Conservation (phyloP, 225 moss, liverwort and hornwort genomes). For the Thuidium tamariscinum region DNA sequence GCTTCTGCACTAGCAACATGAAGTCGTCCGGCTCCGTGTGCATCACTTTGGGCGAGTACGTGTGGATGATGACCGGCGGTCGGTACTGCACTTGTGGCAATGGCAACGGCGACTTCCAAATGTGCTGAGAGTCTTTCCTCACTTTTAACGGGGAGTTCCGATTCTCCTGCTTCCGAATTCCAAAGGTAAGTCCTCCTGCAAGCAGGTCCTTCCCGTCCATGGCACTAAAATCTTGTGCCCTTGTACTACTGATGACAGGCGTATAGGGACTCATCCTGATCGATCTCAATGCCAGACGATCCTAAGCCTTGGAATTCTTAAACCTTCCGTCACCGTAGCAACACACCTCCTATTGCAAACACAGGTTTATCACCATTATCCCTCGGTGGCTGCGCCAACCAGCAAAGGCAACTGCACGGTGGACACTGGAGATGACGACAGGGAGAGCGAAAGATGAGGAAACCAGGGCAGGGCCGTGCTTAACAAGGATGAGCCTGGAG, state of each 20-base stretch:
- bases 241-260: not conserved
- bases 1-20: slow-evolving; percentile 62
- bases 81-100: slow-evolving; percentile 46
- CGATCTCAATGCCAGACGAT: not conserved
- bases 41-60: slow-evolving; percentile 70
- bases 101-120: slow-evolving; percentile 32
- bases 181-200: not conserved
- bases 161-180: slow-evolving; percentile 8
- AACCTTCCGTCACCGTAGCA: not conserved
- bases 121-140: slow-evolving; percentile 30
- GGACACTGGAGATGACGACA: not conserved
- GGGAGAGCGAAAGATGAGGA: not conserved
- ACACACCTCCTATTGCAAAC: not conserved
- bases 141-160: slow-evolving; percentile 3
- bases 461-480: not conserved
- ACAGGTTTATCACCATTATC: not conserved
- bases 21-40: slow-evolving; percentile 62
- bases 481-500: not conserved
- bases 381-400: not conserved
- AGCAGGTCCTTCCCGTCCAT: not conserved
- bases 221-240: not conserved
- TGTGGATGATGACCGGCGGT: slow-evolving; percentile 69
- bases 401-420: not conserved
- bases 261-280: not conserved
- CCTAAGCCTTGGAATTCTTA: not conserved